Evolutionary conservation across 768 basidiomycete genomes (phyloP), one percentile per base, ranked within the genome.

Genomic region (Lentinus brumalis): DNA sequence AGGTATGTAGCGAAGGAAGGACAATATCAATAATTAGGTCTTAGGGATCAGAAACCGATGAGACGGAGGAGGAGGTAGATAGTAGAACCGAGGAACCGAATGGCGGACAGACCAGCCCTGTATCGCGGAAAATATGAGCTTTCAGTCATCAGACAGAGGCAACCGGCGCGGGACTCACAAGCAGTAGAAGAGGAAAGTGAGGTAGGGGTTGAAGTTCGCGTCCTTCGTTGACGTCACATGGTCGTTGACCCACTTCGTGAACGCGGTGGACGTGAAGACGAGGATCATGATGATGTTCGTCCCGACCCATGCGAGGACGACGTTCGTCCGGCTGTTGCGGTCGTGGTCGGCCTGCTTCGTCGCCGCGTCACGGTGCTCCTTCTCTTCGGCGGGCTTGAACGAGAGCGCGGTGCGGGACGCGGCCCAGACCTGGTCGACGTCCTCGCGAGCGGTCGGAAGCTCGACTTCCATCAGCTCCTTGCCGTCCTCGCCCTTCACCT

Each of bases 331-430:
- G 70, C 87, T 90, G 75, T 87, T 92, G 67, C 91, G 83, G 74
- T 91, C 92, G 63, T 86, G 89, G 74, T 96, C 94, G 21, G 88
- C 83, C 70, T 94, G 90, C 78, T 95, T 96, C 42, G 93, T 94
- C 39, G 88, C 88, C 16, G 93, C 87, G 69, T 91, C 89, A 51
- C 93, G 86, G 70, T 92, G 89, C 74, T 94, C 84, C 73, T 88
- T 90, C 75, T 85, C 82, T 61, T 87, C 84, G n/a, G 86, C 80
- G 42, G 85, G 82, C 67, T 85, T 89, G 62, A 83, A 77, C 64
- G 86, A 82, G 61, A 96, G 79, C 30, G 92, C 80, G 57, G 78
- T 78, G 60, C 87, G 83, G 29, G 91, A 89, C 21, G 92, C 91
- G 16, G 78, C 71, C 94, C 94, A 96, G 44, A 96, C 74, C 53